Base-by-base conservation (phyloP, 1,284 basidiomycete genomes). In the Cryptococcus amylolentus region DNA sequence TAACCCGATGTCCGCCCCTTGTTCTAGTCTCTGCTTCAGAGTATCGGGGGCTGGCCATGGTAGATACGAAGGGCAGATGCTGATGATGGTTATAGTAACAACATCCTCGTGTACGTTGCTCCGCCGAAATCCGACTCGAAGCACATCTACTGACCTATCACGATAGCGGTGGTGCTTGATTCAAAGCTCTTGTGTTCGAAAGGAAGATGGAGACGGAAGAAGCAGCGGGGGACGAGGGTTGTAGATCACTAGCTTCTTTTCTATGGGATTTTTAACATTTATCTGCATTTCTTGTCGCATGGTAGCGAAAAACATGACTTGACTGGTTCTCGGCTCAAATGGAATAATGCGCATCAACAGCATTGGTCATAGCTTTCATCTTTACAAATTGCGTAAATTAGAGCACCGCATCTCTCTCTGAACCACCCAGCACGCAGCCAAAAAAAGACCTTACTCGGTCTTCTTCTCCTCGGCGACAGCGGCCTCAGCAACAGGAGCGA, bases 101-200 rank as follows among this genome's bases (percentile, higher is more conserved):
- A 93, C 77, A 93, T 94, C 65, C 84, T 94, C 66, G 91, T 94
- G 91, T 94, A 83, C 70, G 91, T 88, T 42, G 12, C 14, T 31
- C 39, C 23, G 35, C 46, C 2, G 18, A 7, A n/a, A 40, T n/a
- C 41, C 9, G 4, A 16, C 39, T 16, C 12, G 7, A n/a, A 18
- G n/a, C 41, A 42, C 16, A n/a, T 4, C 7, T 42, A 42, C 23
- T 42, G 9, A 18, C 41, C 41, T 9, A n/a, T 42, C 1, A 35
- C 10, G 7, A 35, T 35, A 35, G 14, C 41, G n/a, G 41, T 23
- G 16, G 23, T 16, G 41, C 23, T 23, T 23, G 8, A 23, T 18
- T 9, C 1, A 42, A 7, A 20, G 6, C 12, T n/a, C 3, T 9
- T 12, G 14, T 23, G 41, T 18, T 10, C n/a, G 20, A 16, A n/a